phyloP scores from a whole-genome alignment of 257 asterid genomes.

The Gentiana straminea region DNA sequence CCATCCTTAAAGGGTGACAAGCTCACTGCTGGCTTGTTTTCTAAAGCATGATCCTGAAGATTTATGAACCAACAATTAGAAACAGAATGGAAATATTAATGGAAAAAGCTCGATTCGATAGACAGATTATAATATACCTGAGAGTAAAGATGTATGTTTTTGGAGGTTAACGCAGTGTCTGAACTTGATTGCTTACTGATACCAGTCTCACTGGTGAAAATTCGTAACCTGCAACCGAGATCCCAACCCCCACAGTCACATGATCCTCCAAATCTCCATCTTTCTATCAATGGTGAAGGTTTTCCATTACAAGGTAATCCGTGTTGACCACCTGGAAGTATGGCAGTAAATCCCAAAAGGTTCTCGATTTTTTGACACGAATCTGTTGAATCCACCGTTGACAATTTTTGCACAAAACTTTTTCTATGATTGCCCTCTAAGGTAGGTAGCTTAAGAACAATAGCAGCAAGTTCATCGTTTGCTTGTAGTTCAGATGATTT shows the following conservation, averaged over 20 bases:
- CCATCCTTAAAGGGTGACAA: conserved; percentile 53
- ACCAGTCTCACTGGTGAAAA: conserved; percentile 23
- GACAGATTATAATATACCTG: conserved; percentile 36
- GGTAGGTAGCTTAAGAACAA: conserved; percentile 36
- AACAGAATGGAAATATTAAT: too few species aligned
- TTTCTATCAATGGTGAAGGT: conserved; percentile 52
- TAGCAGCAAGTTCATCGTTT: conserved; percentile 57
- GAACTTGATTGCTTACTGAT: conserved; percentile 13
- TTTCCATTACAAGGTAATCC: conserved; percentile 65
- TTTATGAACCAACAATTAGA: background rate
- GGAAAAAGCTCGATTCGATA: background rate
- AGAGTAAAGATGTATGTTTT: conserved; percentile 39
- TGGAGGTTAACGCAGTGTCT: conserved; percentile 16
- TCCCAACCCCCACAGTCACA: conserved; percentile 97
- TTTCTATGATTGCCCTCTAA: conserved; percentile 12
- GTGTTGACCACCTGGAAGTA: conserved; percentile 77
- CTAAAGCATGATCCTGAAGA: conserved; percentile 35
- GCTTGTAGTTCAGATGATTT: conserved; percentile 23
- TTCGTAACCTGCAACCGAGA: conserved; percentile 51
- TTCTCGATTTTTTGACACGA: conserved; percentile 13
- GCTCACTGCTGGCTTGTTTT: conserved; percentile 25
- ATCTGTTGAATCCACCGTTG: conserved; percentile 11
- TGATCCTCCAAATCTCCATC: conserved; percentile 73
- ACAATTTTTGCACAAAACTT: background rate
- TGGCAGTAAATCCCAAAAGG: conserved; percentile 26